phyloP scores from a whole-genome alignment of 2,329 filamentous ascomycete genomes.

The Claviceps spartinae region DNA sequence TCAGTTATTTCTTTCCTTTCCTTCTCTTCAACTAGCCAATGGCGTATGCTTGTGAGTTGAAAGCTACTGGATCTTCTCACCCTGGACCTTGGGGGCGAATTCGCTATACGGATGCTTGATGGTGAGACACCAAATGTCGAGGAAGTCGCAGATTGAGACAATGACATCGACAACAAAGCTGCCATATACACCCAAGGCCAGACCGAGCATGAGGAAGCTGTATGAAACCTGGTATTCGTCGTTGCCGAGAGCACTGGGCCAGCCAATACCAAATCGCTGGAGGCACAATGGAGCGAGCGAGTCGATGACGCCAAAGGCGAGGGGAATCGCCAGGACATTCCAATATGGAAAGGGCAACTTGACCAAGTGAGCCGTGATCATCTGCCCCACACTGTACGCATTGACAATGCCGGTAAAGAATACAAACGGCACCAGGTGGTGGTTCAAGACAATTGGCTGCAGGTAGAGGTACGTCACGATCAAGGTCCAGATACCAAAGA shows the following conservation, averaged over 20 bases:
- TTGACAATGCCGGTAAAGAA: constrained; percentile 84
- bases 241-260: constrained; percentile 62
- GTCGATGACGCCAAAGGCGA: constrained; percentile 68
- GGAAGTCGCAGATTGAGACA: constrained; percentile 91
- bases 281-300: constrained; percentile 59
- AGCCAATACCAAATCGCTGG: constrained; percentile 47
- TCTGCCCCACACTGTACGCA: constrained; percentile 87
- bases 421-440: constrained; percentile 78
- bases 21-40: background rate
- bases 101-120: constrained; percentile 71
- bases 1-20: background rate
- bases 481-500: constrained; percentile 64
- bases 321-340: constrained; percentile 70
- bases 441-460: constrained; percentile 68
- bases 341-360: constrained; percentile 79
- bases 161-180: constrained; percentile 97
- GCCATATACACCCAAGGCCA: constrained; percentile 82
- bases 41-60: background rate
- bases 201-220: constrained; percentile 75
- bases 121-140: constrained; percentile 96
- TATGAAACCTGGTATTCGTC: constrained; percentile 83
- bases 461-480: constrained; percentile 69
- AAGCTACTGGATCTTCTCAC: constrained; percentile 26
- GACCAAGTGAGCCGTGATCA: constrained; percentile 88
- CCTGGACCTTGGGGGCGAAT: constrained; percentile 17